phyloP scores from a whole-genome alignment of 768 basidiomycete species.

The Mycena alexandri region DNA sequence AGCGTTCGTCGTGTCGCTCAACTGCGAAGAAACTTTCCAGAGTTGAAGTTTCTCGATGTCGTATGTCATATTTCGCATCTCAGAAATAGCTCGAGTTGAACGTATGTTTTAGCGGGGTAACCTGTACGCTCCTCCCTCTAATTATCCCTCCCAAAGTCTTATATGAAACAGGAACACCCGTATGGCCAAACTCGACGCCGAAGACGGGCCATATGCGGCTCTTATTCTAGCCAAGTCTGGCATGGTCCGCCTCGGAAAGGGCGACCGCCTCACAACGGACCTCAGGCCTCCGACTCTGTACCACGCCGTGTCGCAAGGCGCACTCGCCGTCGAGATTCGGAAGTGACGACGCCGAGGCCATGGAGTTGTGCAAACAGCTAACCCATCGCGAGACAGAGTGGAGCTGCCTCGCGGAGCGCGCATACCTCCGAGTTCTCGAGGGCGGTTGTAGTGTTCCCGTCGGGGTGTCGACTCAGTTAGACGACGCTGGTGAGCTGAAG shows the following conservation, averaged over 20 bases:
- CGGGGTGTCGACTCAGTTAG: slow-evolving; percentile 74
- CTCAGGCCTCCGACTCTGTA: slow-evolving; percentile 81
- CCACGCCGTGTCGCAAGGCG: slow-evolving; percentile 95
- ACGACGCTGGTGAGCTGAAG: slow-evolving; percentile 58
- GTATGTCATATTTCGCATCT: slow-evolving; percentile 60
- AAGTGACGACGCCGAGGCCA: slow-evolving; percentile 69
- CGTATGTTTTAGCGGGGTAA: slow-evolving; percentile 77
- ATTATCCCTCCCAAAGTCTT: slow-evolving; percentile 16
- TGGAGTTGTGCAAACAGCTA: slow-evolving; percentile 73
- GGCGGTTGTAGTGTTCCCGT: slow-evolving; percentile 99
- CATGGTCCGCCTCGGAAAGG: slow-evolving; percentile 82
- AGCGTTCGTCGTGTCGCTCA: slow-evolving; percentile 95
- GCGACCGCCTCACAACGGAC: slow-evolving; percentile 80
- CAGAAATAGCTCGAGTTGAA: neutral
- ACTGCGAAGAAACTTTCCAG: slow-evolving; percentile 80
- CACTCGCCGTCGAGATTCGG: slow-evolving; percentile 89
- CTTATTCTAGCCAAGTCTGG: slow-evolving; percentile 96
- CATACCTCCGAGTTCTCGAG: slow-evolving; percentile 89
- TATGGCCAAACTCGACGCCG: slow-evolving; percentile 89
- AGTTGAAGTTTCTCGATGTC: slow-evolving; percentile 86
- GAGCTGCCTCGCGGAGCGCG: slow-evolving; percentile 87
- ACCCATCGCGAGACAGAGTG: slow-evolving; percentile 85
- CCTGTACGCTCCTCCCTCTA: slow-evolving; percentile 66
- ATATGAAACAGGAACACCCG: slow-evolving; percentile 80
- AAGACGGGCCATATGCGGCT: slow-evolving; percentile 83